Percentiles rank a stretch among this genome's conserved stretches.
phyloP scores from a whole-genome alignment of 768 basidiomycete genomes.

The Leucogyrophana mollusca region DNA sequence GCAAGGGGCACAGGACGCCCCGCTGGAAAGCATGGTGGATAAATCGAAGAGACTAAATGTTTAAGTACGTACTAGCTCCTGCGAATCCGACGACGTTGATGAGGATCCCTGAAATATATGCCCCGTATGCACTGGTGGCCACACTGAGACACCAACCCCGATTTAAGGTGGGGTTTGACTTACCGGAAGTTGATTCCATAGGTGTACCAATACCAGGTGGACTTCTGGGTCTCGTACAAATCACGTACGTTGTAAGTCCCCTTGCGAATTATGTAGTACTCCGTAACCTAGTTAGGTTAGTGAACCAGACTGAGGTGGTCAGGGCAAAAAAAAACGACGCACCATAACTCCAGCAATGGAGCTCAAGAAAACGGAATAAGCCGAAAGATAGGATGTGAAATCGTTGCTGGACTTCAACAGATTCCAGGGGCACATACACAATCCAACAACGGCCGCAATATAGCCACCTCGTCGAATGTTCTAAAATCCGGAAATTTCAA shows the following conservation, averaged over 20 bases:
- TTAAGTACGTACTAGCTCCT: slow-evolving; percentile 49
- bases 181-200: slow-evolving; percentile 67
- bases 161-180: background rate
- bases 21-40: slow-evolving; percentile 26
- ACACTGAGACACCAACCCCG: background rate
- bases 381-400: slow-evolving; percentile 74
- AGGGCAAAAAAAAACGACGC: background rate
- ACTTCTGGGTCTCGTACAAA: slow-evolving; percentile 51
- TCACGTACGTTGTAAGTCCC: slow-evolving; percentile 65
- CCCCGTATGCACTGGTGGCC: slow-evolving; percentile 47
- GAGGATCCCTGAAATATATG: slow-evolving; percentile 65
- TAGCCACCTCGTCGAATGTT: slow-evolving; percentile 83
- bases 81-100: slow-evolving; percentile 80
- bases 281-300: slow-evolving; percentile 66
- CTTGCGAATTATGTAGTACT: slow-evolving; percentile 66
- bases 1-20: slow-evolving; percentile 58
- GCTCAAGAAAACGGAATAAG: slow-evolving; percentile 73
- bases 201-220: slow-evolving; percentile 71
- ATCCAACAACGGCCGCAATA: slow-evolving; percentile 66
- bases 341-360: slow-evolving; percentile 78
- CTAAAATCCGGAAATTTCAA: slow-evolving; percentile 22
- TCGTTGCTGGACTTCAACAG: slow-evolving; percentile 63
- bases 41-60: background rate
- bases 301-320: too few relatives aligned
- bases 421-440: slow-evolving; percentile 72